Evolutionary conservation across 2,329 filamentous ascomycete species (phyloP).

Genomic region (Penicillium sp.): DNA sequence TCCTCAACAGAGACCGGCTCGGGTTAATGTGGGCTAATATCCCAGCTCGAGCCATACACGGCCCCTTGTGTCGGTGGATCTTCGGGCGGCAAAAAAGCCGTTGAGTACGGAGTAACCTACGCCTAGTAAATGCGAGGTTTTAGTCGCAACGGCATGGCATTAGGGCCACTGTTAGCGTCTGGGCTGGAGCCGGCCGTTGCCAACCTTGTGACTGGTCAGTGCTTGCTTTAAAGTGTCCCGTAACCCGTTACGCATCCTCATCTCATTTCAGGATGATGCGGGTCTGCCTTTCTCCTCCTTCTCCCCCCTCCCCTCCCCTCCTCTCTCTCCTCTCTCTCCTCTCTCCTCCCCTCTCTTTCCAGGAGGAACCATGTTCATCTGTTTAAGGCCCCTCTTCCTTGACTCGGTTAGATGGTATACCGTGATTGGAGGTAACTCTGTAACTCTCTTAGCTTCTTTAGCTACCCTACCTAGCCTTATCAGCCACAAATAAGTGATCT

Average conservation of each 20-base stretch:
- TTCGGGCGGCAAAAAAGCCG: constrained; percentile 11
- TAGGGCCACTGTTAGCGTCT: constrained; percentile 17
- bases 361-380: constrained; percentile 7
- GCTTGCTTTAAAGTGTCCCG: constrained; percentile 17
- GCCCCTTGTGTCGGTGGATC: constrained; percentile 4
- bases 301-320: not conserved
- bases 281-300: constrained; percentile 7
- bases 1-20: not conserved
- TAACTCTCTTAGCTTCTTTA: not conserved
- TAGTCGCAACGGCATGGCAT: constrained; percentile 24
- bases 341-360: not conserved
- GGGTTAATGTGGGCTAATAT: not conserved
- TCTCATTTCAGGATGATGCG: constrained; percentile 24
- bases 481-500: not conserved
- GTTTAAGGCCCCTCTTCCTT: constrained; percentile 10
- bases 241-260: constrained; percentile 17
- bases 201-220: constrained; percentile 14
- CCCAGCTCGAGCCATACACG: not conserved
- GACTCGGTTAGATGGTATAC: constrained; percentile 4
- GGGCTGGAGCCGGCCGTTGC: constrained; percentile 16
- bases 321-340: not conserved
- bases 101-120: constrained; percentile 11
- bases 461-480: not conserved
- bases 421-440: not conserved
- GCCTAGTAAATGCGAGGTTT: constrained; percentile 12